phyloP scores from a whole-genome alignment of 345 rosid species.

The Gossypium thurberi region DNA sequence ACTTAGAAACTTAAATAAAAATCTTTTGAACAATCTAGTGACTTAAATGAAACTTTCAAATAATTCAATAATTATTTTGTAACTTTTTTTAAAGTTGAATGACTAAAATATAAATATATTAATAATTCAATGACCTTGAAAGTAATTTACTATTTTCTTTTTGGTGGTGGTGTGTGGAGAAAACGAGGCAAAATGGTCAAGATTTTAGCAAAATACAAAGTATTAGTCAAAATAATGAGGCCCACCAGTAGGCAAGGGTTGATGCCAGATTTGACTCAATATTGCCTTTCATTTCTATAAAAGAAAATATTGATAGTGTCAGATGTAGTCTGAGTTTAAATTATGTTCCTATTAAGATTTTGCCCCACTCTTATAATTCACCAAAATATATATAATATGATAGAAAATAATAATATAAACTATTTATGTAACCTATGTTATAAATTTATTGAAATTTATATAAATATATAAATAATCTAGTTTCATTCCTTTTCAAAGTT shows the following conservation, averaged over 20 bases:
- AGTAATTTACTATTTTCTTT: background rate
- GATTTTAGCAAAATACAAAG: background rate
- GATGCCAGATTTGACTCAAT: background rate
- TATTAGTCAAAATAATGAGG: background rate
- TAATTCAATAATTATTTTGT: too few relatives aligned
- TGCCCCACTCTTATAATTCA: fast-evolving
- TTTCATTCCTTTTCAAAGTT: background rate
- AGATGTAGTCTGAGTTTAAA: fast-evolving
- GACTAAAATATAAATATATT: too few relatives aligned
- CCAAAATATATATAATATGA: too few relatives aligned
- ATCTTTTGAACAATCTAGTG: fast-evolving
- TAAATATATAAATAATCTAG: background rate
- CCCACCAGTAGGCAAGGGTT: background rate
- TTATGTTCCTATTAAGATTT: fast-evolving
- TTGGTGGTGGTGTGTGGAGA: background rate
- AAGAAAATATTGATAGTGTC: fast-evolving
- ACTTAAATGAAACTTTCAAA: too few relatives aligned
- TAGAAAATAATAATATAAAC: too few relatives aligned
- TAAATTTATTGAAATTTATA: too few relatives aligned
- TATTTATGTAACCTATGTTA: too few relatives aligned
- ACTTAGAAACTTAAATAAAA: too few relatives aligned
- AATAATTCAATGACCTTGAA: too few relatives aligned
- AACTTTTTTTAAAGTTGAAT: fast-evolving
- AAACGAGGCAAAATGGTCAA: background rate
- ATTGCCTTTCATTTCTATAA: background rate